Conservation (phyloP, 768 basidiomycete genomes). For the Tulasnella sp. region DNA sequence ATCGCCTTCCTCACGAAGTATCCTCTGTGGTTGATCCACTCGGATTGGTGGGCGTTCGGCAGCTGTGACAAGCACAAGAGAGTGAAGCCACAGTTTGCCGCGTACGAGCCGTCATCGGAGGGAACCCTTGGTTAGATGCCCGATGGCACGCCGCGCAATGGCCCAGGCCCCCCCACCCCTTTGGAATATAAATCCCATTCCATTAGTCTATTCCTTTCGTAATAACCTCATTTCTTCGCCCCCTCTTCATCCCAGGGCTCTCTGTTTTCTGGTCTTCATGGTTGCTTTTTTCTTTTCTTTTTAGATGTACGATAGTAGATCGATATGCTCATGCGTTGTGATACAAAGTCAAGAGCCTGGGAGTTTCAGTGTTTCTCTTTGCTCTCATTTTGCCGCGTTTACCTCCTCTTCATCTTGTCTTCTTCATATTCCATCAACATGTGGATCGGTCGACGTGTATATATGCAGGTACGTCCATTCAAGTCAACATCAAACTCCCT, state of each 20-base stretch:
- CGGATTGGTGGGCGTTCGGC: constrained; percentile 14
- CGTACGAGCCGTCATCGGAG: constrained; percentile 13
- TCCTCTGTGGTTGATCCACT: not conserved
- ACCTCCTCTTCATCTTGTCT: not conserved
- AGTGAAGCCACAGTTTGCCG: constrained; percentile 13
- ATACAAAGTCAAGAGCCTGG: not conserved
- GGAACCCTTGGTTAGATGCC: not conserved
- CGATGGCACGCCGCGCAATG: not conserved
- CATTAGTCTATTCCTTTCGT: not conserved
- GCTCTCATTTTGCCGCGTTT: not conserved
- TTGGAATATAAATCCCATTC: not conserved
- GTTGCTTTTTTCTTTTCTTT: no score
- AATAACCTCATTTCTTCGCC: not conserved
- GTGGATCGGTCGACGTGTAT: no score
- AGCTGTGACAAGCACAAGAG: not conserved
- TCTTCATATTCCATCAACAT: not conserved
- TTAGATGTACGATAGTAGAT: no score
- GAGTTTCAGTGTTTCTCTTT: not conserved
- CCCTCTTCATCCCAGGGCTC: not conserved
- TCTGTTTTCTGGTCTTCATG: no score
- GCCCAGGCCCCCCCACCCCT: not conserved
- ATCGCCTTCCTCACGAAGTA: not conserved
- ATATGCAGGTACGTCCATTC: no score
- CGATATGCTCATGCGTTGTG: not conserved
- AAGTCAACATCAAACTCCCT: no score